Base-by-base conservation (phyloP, 805 yeast genomes). In the Kuraishia cidri region DNA sequence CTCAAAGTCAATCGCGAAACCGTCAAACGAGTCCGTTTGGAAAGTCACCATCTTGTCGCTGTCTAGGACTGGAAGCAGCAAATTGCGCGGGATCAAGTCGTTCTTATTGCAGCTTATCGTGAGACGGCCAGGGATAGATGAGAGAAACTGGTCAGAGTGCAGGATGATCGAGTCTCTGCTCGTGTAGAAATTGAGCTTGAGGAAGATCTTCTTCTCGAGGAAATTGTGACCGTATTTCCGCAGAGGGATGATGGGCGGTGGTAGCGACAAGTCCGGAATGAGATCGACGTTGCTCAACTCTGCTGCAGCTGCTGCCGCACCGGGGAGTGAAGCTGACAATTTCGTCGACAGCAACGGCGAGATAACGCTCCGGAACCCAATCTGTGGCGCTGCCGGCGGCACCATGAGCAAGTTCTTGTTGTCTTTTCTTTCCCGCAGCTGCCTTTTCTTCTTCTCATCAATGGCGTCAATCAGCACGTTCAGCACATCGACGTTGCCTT, bases 161-260 rank as follows among this genome's bases (percentile, higher is more conserved):
- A 74, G 45, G 19, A 55, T 54, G 31, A 69, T 58, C 1, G 75
- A 63, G 27, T 64, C 58, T 31, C 66, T 52, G 32, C 61, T 63
- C 23, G 64, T 58, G 28, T 76, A 75, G 45, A 87, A 79, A 2
- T 72, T 68, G 27, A 92, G 59, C 50, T 88, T 95, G 20, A 92
- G 68, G 40, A 87, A 75, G 4, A 85, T 85, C 53, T 85, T 86
- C 51, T 83, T 84, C 50, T 92, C 97, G 47, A 92, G 60, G 61
- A 87, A 92, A 53, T 86, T 92, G 56, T 92, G 98, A 11, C 98
- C 98, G 51, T 92, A 92, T 46, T 94, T 74, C 46, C 96, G 69
- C 34, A 92, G 61, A 1, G 98, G 98, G 32, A 92, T 75, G 34
- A 92, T 85, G 3, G 98, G 98, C 1, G 98, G 98, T 1, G 98